Evolutionary conservation across 1,139 yeast species (phyloP), one percentile per base, ranked within the genome.

Genomic region (Suhomyces wounanorum): DNA sequence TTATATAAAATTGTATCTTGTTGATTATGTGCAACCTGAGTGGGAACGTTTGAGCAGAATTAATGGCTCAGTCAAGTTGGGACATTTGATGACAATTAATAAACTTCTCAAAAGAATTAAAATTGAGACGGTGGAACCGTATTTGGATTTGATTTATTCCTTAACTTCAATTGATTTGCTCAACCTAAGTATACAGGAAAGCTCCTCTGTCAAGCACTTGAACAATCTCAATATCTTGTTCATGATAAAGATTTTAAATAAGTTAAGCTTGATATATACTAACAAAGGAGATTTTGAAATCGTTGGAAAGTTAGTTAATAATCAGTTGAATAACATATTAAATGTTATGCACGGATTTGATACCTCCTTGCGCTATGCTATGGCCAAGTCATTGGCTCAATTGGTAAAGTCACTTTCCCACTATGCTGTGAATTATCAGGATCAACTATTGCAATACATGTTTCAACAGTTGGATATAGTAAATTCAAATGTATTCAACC

Each of bases 31-130:
- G 8, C 50, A 52, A n/a, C 52, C 52, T 1, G 57, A 51, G 11
- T 68, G 69, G 70, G 43, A 42, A 36, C 48, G 51, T 37, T 52
- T 58, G 18, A 54, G 51, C 7, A 42, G 49, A 7, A 42, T 55
- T 4, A 53, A 52, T 23, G 62, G 62, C 1, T 53, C 58, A 3
- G 52, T 52, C 9, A 70, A 68, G 50, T 61, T 75, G 48, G 76
- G 80, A 1, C 73, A 73, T 52, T 57, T 74, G 40, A 66, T 75
- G 59, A 68, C 73, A 1, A 56, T 76, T 13, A 75, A 75, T 52
- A 72, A 73, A 49, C 55, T 75, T 10, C 56, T 76, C 44, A 76
- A 76, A 52, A 56, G 65, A 40, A 49, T 55, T 17, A 54, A 64
- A 0, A 43, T 50, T 9, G 50, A 50, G 8, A 45, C 47, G 3